Base-by-base conservation (phyloP, 768 basidiomycete species). In the Hygrocybe punicea region DNA sequence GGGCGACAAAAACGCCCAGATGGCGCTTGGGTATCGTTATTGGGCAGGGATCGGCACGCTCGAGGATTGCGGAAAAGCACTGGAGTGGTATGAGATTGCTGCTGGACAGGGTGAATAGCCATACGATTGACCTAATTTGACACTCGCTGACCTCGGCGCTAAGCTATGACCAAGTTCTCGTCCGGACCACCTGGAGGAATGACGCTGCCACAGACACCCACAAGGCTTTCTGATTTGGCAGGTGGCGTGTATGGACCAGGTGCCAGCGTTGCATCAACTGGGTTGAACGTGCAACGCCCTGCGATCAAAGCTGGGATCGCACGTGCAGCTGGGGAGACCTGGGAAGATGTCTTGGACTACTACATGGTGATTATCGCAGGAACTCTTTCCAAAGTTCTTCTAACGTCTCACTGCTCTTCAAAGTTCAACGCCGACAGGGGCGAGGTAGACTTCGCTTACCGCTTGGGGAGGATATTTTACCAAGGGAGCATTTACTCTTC, bases 171-270 rank as follows among this genome's bases (percentile, higher is more conserved):
- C 4, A 83, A 82, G 55, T 97, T 89, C 69, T 66, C 85, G 36
- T 80, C 88, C 2, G 96, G 97, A 7, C 93, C 97, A 21, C 93
- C 94, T 3, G 95, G 94, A 6, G 97, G 97, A 4, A 79, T 84
- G 9, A 91, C 91, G 0, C 76, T 99, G 2, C 91, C 93, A 0
- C 83, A 89, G 48, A 87, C 89, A 0, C 78, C 90, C 16, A 88
- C 91, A 0, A 80, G 87, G 5, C 75, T 98, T 2, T 96, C 95
- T 1, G 97, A 98, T 71, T 79, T 96, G 4, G 84, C 78, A 8
- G 97, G 96, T 14, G 97, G 97, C 6, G 84, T 91, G n/a, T 98
- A 89, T 67, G 97, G 97, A 2, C 89, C 90, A 14, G 94, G 96
- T 48, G 93, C 96, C 2, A 95, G 93, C 57, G 91, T 93, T 50